These are phyloP conservation scores for Fomitiporia mediterranea DNA, from an alignment of 1,284 basidiomycete species.

Conservation along the genomic window DNA sequence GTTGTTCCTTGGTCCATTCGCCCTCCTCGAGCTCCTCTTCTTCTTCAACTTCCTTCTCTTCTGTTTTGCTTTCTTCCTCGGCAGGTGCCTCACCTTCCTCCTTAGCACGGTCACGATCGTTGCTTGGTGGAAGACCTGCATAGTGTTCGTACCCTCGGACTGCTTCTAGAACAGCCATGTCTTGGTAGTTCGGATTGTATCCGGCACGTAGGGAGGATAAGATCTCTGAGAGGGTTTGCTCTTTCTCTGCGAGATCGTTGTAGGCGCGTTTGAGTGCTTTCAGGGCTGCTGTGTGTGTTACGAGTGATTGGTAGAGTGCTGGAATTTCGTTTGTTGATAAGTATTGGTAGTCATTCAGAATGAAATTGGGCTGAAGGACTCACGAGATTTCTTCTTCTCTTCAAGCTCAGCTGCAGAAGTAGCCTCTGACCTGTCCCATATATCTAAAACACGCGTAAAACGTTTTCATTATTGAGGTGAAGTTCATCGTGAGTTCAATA, in stretches of 20 bases:
- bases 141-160: slow-evolving; percentile 90
- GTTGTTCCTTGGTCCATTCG: slow-evolving; percentile 48
- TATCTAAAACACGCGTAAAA: slow-evolving; percentile 39
- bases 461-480: background rate
- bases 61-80: slow-evolving; percentile 26
- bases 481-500: slow-evolving; percentile 1
- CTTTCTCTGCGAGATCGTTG: slow-evolving; percentile 66
- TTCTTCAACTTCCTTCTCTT: slow-evolving; percentile 26
- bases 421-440: slow-evolving; percentile 66
- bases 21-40: slow-evolving; percentile 46
- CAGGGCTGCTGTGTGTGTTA: slow-evolving; percentile 71
- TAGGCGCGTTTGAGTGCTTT: slow-evolving; percentile 72
- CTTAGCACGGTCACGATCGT: slow-evolving; percentile 40
- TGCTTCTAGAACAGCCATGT: slow-evolving; percentile 97
- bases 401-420: slow-evolving; percentile 72
- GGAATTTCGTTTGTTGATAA: slow-evolving; percentile 28
- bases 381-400: slow-evolving; percentile 82
- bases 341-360: background rate
- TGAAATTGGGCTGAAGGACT: slow-evolving; percentile 30
- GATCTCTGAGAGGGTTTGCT: slow-evolving; percentile 80
- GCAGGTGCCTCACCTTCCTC: slow-evolving; percentile 35
- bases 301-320: slow-evolving; percentile 80
- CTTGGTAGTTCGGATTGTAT: slow-evolving; percentile 98
- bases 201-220: slow-evolving; percentile 76
- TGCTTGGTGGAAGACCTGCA: slow-evolving; percentile 66